Percentiles rank a stretch among this genome's conserved stretches.
These are phyloP conservation scores for Daldinia sp. DNA, from an alignment of 2,329 filamentous ascomycete species.

Conservation along the genomic window DNA sequence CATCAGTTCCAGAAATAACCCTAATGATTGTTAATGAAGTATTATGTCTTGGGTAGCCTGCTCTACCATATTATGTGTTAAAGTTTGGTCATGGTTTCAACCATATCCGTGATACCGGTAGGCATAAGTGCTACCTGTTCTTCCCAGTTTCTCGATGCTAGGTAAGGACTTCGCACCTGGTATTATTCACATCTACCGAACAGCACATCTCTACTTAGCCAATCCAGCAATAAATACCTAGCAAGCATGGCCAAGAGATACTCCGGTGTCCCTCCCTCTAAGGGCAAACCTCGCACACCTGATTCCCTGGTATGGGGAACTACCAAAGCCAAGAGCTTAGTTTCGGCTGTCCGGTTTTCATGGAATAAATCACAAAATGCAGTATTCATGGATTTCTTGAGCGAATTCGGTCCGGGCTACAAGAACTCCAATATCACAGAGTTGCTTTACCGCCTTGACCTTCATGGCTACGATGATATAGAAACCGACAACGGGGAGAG, in stretches of 20 bases:
- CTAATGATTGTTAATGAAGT: background rate
- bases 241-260: conserved; percentile 8
- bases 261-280: background rate
- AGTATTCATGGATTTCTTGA: conserved; percentile 21
- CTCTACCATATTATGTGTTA: too few species aligned
- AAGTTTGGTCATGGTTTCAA: background rate
- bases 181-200: background rate
- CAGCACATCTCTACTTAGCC: background rate
- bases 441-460: conserved; percentile 23
- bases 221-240: too few species aligned
- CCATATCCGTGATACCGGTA: too few species aligned
- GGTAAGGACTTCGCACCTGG: too few species aligned
- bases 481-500: conserved; percentile 14
- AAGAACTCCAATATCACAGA: conserved; percentile 19
- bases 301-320: conserved; percentile 25
- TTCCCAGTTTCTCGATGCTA: background rate
- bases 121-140: too few species aligned
- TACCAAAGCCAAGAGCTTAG: conserved; percentile 14
- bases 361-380: conserved; percentile 26
- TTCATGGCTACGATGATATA: conserved; percentile 31
- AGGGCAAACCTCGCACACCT: conserved; percentile 10
- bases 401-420: conserved; percentile 6
- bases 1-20: background rate
- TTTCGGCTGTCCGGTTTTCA: conserved; percentile 12
- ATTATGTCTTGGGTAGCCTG: background rate